A percentile compares a stretch with the other conserved stretches of the same genome.
Evolutionary conservation across 495 filamentous ascomycete species (phyloP).

Genomic region (Hypoxylon cercidicola): DNA sequence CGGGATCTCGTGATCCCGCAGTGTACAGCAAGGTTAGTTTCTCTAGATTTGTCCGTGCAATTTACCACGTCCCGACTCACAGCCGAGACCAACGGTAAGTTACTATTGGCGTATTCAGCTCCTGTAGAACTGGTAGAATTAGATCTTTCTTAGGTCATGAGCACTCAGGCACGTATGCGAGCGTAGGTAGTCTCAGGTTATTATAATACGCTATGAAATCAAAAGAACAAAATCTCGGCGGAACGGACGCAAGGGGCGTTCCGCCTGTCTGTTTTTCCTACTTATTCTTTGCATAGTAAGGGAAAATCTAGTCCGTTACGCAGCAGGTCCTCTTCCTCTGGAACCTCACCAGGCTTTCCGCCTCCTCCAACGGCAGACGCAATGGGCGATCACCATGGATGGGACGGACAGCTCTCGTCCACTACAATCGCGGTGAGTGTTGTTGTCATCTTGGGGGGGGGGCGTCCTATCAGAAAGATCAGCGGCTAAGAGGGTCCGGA

Average conservation of each 20-base stretch:
- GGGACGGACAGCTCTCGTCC: constrained; percentile 15
- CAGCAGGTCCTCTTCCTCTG: neutral
- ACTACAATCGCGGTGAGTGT: constrained; percentile 15
- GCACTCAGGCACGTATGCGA: constrained; percentile 25
- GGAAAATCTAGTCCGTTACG: constrained; percentile 12
- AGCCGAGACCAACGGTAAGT: constrained; percentile 40
- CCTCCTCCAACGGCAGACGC: constrained; percentile 30
- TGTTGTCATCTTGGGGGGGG: neutral
- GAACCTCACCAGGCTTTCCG: constrained; percentile 21
- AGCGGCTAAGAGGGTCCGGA: constrained; percentile 22
- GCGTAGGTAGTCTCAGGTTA: constrained; percentile 35
- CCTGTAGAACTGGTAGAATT: constrained; percentile 6
- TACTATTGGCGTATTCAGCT: constrained; percentile 39
- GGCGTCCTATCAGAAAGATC: constrained; percentile 28
- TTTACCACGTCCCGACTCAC: constrained; percentile 30
- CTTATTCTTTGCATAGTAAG: constrained; percentile 19
- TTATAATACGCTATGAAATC: constrained; percentile 6
- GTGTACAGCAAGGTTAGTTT: constrained; percentile 25
- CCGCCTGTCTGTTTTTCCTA: constrained; percentile 18
- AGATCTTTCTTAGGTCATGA: constrained; percentile 12
- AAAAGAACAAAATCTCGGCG: constrained; percentile 26
- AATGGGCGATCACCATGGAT: constrained; percentile 20
- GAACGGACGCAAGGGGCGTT: constrained; percentile 35
- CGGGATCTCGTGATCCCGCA: constrained; percentile 33
- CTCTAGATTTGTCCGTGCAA: constrained; percentile 25